Conservation (phyloP, 495 filamentous ascomycete genomes). For the Penicillium paxilli region DNA sequence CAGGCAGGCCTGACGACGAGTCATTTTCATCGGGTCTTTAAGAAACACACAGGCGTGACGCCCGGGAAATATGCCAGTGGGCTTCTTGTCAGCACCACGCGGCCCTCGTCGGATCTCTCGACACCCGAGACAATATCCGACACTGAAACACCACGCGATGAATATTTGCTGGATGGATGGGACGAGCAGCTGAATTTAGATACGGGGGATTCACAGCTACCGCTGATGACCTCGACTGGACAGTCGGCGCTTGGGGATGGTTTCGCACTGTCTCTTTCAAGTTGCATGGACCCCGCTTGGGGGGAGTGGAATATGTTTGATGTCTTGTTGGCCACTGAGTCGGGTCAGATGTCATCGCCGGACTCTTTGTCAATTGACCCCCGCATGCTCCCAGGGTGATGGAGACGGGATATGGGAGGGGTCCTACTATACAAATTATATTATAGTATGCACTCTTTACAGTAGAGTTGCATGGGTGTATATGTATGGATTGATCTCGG, state of each 20-base stretch:
- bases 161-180: constrained; percentile 6
- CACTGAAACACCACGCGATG: constrained; percentile 9
- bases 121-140: constrained; percentile 11
- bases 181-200: constrained; percentile 13
- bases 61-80: constrained; percentile 53
- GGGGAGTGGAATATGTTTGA: constrained; percentile 44
- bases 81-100: constrained; percentile 4
- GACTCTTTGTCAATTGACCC: constrained; percentile 19
- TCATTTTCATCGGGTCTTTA: constrained; percentile 65
- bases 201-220: constrained; percentile 3
- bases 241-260: constrained; percentile 8
- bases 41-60: constrained; percentile 58
- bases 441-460: no score
- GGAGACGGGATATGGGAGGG: not conserved
- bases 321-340: constrained; percentile 33
- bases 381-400: constrained; percentile 5
- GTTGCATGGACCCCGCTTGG: constrained; percentile 21
- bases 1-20: constrained; percentile 56
- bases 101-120: constrained; percentile 5
- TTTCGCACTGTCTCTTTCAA: constrained; percentile 1
- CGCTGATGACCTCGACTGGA: constrained; percentile 8
- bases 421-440: no score
- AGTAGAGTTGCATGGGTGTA: no score
- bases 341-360: constrained; percentile 10
- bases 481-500: not conserved